phyloP scores from a whole-genome alignment of 2,329 filamentous ascomycete species.

The Simplicillium sp. region DNA sequence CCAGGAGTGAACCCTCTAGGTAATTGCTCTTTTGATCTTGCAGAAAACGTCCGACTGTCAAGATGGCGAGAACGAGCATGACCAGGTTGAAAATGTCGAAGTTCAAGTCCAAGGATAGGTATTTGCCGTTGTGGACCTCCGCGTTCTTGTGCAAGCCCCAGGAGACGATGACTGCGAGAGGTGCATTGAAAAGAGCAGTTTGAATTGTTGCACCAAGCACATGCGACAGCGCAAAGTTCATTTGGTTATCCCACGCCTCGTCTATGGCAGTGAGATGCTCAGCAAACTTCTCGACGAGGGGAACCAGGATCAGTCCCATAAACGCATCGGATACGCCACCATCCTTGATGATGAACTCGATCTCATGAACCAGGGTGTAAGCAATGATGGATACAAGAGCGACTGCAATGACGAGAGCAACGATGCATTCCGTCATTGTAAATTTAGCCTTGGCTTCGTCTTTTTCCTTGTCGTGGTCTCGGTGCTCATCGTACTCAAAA shows the following conservation, averaged over 20 bases:
- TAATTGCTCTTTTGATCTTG: constrained; percentile 86
- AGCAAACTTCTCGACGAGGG: constrained; percentile 76
- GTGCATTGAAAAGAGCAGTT: constrained; percentile 80
- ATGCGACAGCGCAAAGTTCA: constrained; percentile 79
- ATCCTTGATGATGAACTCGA: constrained; percentile 45
- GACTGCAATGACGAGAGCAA: constrained; percentile 56
- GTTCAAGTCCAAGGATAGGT: constrained; percentile 57
- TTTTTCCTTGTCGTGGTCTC: constrained; percentile 53
- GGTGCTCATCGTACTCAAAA: constrained; percentile 60
- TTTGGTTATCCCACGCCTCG: constrained; percentile 74
- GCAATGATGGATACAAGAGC: constrained; percentile 65
- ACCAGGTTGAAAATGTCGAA: constrained; percentile 84
- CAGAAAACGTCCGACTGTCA: constrained; percentile 81
- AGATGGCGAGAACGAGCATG: constrained; percentile 71
- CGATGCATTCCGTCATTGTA: constrained; percentile 61
- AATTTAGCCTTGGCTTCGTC: constrained; percentile 57
- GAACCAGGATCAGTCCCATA: constrained; percentile 66
- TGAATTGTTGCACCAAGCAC: constrained; percentile 82
- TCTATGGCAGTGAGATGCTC: constrained; percentile 79
- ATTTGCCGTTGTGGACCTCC: constrained; percentile 8
- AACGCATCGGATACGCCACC: constrained; percentile 40
- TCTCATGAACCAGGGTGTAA: constrained; percentile 64
- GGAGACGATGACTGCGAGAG: constrained; percentile 71
- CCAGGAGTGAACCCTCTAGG: constrained; percentile 73
- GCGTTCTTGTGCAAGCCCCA: constrained; percentile 57